Evolutionary conservation across 2,329 filamentous ascomycete genomes (phyloP), one percentile per base, ranked within the genome.

Genomic region (Parastagonospora nodorum): DNA sequence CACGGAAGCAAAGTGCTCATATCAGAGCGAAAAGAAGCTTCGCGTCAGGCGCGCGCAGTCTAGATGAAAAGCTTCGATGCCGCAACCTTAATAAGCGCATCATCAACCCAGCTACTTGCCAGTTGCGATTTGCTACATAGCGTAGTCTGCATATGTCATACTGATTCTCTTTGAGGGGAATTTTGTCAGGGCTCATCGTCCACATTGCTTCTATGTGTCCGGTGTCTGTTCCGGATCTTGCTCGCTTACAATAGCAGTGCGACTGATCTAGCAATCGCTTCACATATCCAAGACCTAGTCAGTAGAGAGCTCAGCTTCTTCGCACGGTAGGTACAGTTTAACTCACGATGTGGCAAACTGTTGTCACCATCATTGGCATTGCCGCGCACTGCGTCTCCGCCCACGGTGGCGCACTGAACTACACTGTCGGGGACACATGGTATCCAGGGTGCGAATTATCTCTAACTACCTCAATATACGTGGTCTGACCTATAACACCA

Each of bases 361-460:
- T 57, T 4, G 45, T 48, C 24, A 39, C 45, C 19, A 35, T 51
- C 12, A 7, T 52, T 8, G 43, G 43, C 27, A 44, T 52, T 30
- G 51, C 64, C 8, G 44, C 50, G 11, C 42, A 52, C 9, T 52
- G 41, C 8, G 54, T 35, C n/a, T 59, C 52, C 8, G 60, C 60
- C 1, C 67, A 70, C 31, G 67, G 67, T 16, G 67, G 67, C 8
- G 59, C 58, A 10, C 12, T 66, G 5, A 68, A 70, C 45, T 70
- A 70, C 47, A 68, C 66, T 2, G 64, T 70, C 5, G 66, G 60
- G 16, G 62, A 66, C 9, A 64, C 53, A 15, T 70, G 66, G 66
- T 70, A 69, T 33, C 56, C 61, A 19, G 67, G 67, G 65, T 67
- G 30, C 24, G 38, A 46, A 9, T 8, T 15, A 29, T 30, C 19